Evolutionary conservation across 1,284 basidiomycete genomes (phyloP).

Genomic region (Malassezia nana): DNA sequence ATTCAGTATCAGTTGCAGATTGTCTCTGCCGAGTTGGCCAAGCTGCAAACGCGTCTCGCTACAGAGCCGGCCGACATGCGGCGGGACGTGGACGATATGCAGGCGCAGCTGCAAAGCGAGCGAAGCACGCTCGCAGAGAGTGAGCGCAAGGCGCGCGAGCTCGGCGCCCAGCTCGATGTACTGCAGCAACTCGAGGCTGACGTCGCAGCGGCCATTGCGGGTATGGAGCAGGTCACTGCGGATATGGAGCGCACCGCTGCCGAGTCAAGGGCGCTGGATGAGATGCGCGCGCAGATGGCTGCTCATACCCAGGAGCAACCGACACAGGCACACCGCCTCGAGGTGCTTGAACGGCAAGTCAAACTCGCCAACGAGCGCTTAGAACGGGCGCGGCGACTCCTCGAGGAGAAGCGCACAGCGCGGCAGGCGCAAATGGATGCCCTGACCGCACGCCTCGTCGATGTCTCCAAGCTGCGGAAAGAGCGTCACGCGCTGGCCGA

Average conservation of each 20-base stretch:
- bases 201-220: slow-evolving; percentile 22
- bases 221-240: slow-evolving; percentile 31
- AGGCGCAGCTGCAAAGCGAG: slow-evolving; percentile 60
- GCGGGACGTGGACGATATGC: slow-evolving; percentile 23
- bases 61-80: slow-evolving; percentile 32
- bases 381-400: slow-evolving; percentile 5
- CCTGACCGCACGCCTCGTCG: slow-evolving; percentile 5
- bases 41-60: slow-evolving; percentile 32
- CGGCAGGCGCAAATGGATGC: slow-evolving; percentile 13
- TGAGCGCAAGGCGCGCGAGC: slow-evolving; percentile 56
- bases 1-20: slow-evolving; percentile 32
- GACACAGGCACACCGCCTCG: slow-evolving; percentile 21
- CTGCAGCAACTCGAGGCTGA: slow-evolving; percentile 22
- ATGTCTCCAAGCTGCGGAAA: slow-evolving; percentile 8
- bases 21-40: slow-evolving; percentile 27
- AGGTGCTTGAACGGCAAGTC: slow-evolving; percentile 13
- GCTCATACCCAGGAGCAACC: slow-evolving; percentile 21
- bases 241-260: slow-evolving; percentile 22
- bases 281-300: slow-evolving; percentile 15
- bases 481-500: slow-evolving; percentile 17
- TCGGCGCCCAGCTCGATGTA: slow-evolving; percentile 27
- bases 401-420: slow-evolving; percentile 27
- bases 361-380: slow-evolving; percentile 8
- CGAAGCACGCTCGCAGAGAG: slow-evolving; percentile 64
- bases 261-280: slow-evolving; percentile 13